These are phyloP conservation scores for Lanmaoa rubissima DNA, from an alignment of 768 basidiomycete genomes.

Conservation along the genomic window DNA sequence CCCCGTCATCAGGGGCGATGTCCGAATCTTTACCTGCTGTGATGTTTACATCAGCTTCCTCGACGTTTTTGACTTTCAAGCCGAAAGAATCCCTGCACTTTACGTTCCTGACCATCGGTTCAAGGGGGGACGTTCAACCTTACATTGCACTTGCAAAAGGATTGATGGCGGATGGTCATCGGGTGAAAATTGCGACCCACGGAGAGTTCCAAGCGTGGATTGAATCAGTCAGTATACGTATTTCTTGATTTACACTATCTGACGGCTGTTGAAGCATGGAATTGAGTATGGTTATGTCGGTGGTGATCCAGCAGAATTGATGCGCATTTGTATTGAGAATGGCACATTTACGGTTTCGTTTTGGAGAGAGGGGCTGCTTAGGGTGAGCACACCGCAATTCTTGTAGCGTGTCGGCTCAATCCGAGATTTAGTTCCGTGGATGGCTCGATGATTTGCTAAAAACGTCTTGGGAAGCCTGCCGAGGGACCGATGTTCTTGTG, in stretches of 20 bases:
- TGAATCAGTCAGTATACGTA: slow-evolving; percentile 66
- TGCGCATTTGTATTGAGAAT: slow-evolving; percentile 98
- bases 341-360: slow-evolving; percentile 97
- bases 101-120: slow-evolving; percentile 95
- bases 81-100: slow-evolving; percentile 82
- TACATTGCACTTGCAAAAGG: slow-evolving; percentile 96
- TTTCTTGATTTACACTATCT: slow-evolving; percentile 3
- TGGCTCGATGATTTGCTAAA: slow-evolving; percentile 96
- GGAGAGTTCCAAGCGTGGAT: slow-evolving; percentile 95
- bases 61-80: slow-evolving; percentile 96
- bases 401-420: slow-evolving; percentile 3
- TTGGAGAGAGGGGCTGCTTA: slow-evolving; percentile 83
- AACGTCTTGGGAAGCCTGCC: slow-evolving; percentile 96
- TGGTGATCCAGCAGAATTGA: slow-evolving; percentile 95
- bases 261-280: slow-evolving; percentile 60
- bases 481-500: slow-evolving; percentile 87
- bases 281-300: slow-evolving; percentile 95
- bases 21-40: slow-evolving; percentile 79
- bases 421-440: slow-evolving; percentile 74
- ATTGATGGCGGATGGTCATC: slow-evolving; percentile 85
- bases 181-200: slow-evolving; percentile 88
- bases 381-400: slow-evolving; percentile 46
- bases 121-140: slow-evolving; percentile 95
- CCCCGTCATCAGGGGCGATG: slow-evolving; percentile 51
- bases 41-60: slow-evolving; percentile 96